A percentile compares a stretch with the other conserved stretches of the same genome.
Evolutionary conservation across 2,329 filamentous ascomycete species (phyloP).

Genomic region (Pseudocercospora musae): DNA sequence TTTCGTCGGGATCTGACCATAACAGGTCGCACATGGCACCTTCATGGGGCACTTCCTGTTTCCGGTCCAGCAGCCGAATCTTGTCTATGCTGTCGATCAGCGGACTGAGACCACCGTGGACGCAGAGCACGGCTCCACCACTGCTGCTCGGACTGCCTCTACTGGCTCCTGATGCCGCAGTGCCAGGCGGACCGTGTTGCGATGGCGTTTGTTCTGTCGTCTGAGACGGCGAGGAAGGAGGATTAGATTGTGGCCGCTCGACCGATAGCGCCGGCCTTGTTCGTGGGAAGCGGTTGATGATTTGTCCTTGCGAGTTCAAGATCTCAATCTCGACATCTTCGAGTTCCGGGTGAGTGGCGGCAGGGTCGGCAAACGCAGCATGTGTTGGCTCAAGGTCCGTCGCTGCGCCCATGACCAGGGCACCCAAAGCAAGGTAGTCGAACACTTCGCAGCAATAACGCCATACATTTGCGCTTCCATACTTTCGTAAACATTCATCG

Average conservation of each 20-base stretch:
- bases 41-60: slow-evolving; percentile 97
- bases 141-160: slow-evolving; percentile 56
- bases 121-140: slow-evolving; percentile 84
- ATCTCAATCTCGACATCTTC: slow-evolving; percentile 90
- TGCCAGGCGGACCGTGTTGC: slow-evolving; percentile 67
- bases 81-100: slow-evolving; percentile 92
- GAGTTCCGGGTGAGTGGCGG: slow-evolving; percentile 48
- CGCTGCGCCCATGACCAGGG: slow-evolving; percentile 81
- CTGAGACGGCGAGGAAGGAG: slow-evolving; percentile 40
- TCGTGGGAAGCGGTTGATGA: slow-evolving; percentile 70
- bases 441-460: slow-evolving; percentile 95
- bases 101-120: slow-evolving; percentile 89
- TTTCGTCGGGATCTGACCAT: slow-evolving; percentile 97
- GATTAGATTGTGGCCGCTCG: slow-evolving; percentile 28
- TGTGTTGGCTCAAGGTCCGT: slow-evolving; percentile 61
- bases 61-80: slow-evolving; percentile 89
- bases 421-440: slow-evolving; percentile 89
- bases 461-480: slow-evolving; percentile 96
- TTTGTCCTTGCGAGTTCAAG: slow-evolving; percentile 75
- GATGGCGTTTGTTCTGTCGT: slow-evolving; percentile 34
- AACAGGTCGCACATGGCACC: slow-evolving; percentile 98
- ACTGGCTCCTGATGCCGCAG: slow-evolving; percentile 70
- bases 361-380: slow-evolving; percentile 50
- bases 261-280: slow-evolving; percentile 24
- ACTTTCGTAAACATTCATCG: slow-evolving; percentile 93